Percentiles rank a stretch among this genome's conserved stretches.
Evolutionary conservation across 495 filamentous ascomycete genomes (phyloP).

Genomic region (Daldinia vernicosa): DNA sequence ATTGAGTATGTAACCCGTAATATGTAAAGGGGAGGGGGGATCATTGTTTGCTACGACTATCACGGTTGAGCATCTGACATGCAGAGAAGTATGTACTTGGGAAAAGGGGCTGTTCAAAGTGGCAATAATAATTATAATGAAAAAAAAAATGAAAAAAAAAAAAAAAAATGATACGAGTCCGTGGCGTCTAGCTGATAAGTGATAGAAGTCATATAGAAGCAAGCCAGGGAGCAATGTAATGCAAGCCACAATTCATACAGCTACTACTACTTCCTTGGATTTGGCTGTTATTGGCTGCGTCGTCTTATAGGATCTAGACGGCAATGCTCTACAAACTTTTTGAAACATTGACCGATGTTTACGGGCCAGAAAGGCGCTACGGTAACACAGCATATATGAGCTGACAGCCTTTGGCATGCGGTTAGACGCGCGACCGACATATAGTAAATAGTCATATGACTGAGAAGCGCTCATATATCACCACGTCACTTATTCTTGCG

Average conservation of each 20-base stretch:
- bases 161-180: neutral
- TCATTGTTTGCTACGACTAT: neutral
- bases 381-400: constrained; percentile 36
- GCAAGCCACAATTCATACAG: constrained; percentile 31
- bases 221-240: constrained; percentile 13
- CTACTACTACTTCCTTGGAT: constrained; percentile 9
- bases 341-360: constrained; percentile 41
- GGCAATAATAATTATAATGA: neutral
- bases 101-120: constrained; percentile 2
- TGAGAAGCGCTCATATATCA: constrained; percentile 1
- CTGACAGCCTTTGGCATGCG: constrained; percentile 32
- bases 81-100: neutral
- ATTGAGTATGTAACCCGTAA: constrained; percentile 1
- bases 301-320: constrained; percentile 3
- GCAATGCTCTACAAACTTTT: neutral
- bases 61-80: constrained; percentile 1
- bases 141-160: too few species aligned
- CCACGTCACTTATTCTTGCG: constrained; percentile 1
- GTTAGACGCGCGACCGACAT: constrained; percentile 29
- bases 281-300: constrained; percentile 15
- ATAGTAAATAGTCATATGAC: constrained; percentile 32
- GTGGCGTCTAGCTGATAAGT: constrained; percentile 4
- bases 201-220: constrained; percentile 8
- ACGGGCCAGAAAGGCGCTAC: constrained; percentile 12
- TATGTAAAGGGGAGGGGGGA: neutral